phyloP scores from a whole-genome alignment of 257 asterid species.

The Solanum rostratum region DNA sequence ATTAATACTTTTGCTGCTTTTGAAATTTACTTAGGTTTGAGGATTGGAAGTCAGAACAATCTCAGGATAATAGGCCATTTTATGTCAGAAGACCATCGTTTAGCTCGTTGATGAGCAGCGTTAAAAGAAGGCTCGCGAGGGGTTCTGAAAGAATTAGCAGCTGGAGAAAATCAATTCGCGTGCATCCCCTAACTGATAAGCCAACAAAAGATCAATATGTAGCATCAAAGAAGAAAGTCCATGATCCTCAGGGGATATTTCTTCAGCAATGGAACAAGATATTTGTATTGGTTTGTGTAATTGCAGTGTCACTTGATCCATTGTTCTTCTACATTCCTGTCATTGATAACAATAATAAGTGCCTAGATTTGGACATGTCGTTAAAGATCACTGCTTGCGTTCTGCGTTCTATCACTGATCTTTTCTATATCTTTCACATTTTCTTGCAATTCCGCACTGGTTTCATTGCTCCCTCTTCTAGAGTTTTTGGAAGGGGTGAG shows the following conservation, averaged over 20 bases:
- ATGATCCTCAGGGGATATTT: constrained; percentile 47
- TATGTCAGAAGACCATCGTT: constrained; percentile 12
- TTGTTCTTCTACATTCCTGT: constrained; percentile 61
- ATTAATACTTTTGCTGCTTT: neutral
- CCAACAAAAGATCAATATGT: neutral
- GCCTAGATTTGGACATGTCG: constrained; percentile 33
- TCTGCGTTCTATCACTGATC: constrained; percentile 43
- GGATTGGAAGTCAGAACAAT: constrained; percentile 22
- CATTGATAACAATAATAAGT: constrained; percentile 11
- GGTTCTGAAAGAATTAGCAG: constrained; percentile 18
- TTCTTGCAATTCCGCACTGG: constrained; percentile 56
- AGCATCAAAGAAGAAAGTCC: constrained; percentile 6
- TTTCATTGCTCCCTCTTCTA: constrained; percentile 37
- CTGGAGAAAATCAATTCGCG: constrained; percentile 13
- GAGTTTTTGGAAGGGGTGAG: constrained; percentile 64
- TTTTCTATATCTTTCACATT: constrained; percentile 47
- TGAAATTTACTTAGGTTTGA: constrained; percentile 25
- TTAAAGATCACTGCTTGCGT: constrained; percentile 35
- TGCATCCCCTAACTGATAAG: neutral
- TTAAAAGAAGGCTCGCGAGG: constrained; percentile 16
- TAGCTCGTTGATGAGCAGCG: constrained; percentile 12
- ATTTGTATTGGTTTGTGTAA: constrained; percentile 31
- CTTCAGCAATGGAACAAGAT: constrained; percentile 51
- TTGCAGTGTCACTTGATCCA: constrained; percentile 50
- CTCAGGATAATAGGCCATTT: neutral